A percentile compares a stretch with the other conserved stretches of the same genome.
These are phyloP conservation scores for Salix koriyanagi DNA, from an alignment of 345 rosid genomes.

Conservation along the genomic window DNA sequence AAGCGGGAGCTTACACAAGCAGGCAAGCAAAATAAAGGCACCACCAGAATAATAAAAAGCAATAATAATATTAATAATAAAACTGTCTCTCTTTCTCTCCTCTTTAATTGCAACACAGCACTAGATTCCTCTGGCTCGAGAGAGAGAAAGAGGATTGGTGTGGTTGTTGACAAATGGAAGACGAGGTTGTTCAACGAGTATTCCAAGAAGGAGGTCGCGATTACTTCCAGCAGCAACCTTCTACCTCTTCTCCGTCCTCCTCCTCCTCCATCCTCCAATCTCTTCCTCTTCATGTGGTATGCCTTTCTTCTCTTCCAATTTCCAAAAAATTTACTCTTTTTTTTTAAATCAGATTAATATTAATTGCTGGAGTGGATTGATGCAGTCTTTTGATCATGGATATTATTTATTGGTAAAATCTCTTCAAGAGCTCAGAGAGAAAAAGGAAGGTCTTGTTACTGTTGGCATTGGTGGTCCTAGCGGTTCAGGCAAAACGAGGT, in stretches of 20 bases:
- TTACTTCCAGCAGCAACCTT: conserved; percentile 74
- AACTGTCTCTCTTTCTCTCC: not conserved
- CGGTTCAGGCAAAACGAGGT: conserved; percentile 97
- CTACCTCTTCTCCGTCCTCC: conserved; percentile 75
- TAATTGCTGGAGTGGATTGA: conserved; percentile 15
- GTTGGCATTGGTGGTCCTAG: conserved; percentile 99
- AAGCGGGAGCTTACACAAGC: conserved; percentile 19
- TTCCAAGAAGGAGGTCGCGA: conserved; percentile 93
- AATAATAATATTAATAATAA: not conserved
- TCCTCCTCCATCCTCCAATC: conserved; percentile 75
- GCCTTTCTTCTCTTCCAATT: not conserved
- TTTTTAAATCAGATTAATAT: not conserved
- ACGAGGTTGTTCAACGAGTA: conserved; percentile 91
- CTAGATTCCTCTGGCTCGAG: not conserved
- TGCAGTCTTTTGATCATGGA: conserved; percentile 91
- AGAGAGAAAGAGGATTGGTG: not conserved
- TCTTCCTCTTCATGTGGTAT: conserved; percentile 93
- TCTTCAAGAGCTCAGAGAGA: conserved; percentile 93
- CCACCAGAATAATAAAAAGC: not conserved
- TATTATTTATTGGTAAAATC: conserved; percentile 84
- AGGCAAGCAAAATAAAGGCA: conserved; percentile 4
- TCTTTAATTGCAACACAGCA: not conserved
- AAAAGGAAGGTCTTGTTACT: conserved; percentile 77
- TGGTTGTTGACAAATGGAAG: conserved; percentile 50
- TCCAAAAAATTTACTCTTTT: not conserved